Conservation (phyloP, 2,329 filamentous ascomycete genomes). For the Rutstroemia sp. region DNA sequence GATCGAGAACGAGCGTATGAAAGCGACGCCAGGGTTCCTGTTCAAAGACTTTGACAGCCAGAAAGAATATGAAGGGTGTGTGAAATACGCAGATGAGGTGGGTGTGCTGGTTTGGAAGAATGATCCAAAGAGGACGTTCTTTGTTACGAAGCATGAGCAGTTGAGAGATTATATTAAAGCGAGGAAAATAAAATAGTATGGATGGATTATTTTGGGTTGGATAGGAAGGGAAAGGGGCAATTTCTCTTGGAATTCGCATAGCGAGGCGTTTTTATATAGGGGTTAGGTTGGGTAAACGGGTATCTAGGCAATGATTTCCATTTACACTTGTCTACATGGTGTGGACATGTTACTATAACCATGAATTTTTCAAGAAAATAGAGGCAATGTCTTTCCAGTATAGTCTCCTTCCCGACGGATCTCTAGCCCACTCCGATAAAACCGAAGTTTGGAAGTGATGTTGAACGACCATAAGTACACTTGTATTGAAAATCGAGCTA, state of each 20-base stretch:
- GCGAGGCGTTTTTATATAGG: constrained; percentile 1
- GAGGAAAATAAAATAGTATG: constrained; percentile 40
- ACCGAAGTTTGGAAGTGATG: too few relatives aligned
- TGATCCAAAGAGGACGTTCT: constrained; percentile 75
- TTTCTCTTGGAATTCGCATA: neutral
- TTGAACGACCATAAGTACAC: too few relatives aligned
- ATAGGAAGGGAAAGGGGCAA: neutral
- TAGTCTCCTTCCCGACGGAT: too few relatives aligned
- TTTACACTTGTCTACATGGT: neutral
- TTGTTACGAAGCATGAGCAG: constrained; percentile 86
- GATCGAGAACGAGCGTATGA: constrained; percentile 92
- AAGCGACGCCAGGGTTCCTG: constrained; percentile 72
- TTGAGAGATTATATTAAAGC: constrained; percentile 72
- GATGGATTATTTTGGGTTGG: too few relatives aligned
- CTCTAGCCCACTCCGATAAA: too few relatives aligned
- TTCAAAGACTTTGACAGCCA: constrained; percentile 79
- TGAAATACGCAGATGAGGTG: constrained; percentile 78
- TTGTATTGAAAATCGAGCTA: too few relatives aligned
- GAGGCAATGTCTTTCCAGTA: too few relatives aligned
- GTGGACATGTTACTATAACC: too few relatives aligned
- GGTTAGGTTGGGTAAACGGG: neutral
- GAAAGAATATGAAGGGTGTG: constrained; percentile 63
- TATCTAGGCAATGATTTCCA: neutral
- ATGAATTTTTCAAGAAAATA: too few relatives aligned
- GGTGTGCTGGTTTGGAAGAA: constrained; percentile 86